Percentiles rank a stretch among this genome's conserved stretches.
Evolutionary conservation across 2,329 filamentous ascomycete genomes (phyloP).

Genomic region (Ophiostoma montium): DNA sequence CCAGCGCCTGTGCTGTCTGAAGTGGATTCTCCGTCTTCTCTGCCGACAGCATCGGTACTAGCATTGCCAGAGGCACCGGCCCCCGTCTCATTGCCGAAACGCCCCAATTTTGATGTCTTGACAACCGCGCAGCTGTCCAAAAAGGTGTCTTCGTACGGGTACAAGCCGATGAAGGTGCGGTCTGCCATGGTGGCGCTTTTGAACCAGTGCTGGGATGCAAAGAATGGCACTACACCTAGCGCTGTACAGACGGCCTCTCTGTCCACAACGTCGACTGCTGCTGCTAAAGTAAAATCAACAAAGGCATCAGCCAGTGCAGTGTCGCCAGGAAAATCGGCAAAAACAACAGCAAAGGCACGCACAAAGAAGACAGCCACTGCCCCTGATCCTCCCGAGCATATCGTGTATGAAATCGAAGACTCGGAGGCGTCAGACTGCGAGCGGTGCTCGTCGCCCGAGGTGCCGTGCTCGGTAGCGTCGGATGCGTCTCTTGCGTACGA

Average conservation of each 20-base stretch:
- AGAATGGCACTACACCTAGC: background rate
- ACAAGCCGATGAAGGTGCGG: slow-evolving; percentile 57
- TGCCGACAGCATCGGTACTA: background rate
- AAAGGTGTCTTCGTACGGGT: slow-evolving; percentile 51
- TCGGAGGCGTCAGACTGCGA: slow-evolving; percentile 15
- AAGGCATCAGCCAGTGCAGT: slow-evolving; percentile 8
- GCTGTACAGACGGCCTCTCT: background rate
- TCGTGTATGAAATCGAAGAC: slow-evolving; percentile 11
- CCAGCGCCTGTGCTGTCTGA: no score
- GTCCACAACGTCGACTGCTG: background rate
- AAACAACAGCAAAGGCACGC: slow-evolving; percentile 11
- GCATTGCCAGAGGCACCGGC: background rate
- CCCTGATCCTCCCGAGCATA: background rate
- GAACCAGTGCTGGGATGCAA: slow-evolving; percentile 48
- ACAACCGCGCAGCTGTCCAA: slow-evolving; percentile 49
- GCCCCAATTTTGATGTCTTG: slow-evolving; percentile 45
- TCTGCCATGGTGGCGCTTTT: slow-evolving; percentile 56
- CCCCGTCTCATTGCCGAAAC: no score
- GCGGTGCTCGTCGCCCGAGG: slow-evolving; percentile 25
- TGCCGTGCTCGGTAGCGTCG: background rate
- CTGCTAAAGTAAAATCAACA: background rate
- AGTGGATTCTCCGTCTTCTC: no score
- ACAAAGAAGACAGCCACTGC: slow-evolving; percentile 14
- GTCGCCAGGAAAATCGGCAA: background rate
- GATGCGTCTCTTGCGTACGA: slow-evolving; percentile 14